Conservation (phyloP, 2,329 filamentous ascomycete genomes). For the Sclerotinia glacialis region DNA sequence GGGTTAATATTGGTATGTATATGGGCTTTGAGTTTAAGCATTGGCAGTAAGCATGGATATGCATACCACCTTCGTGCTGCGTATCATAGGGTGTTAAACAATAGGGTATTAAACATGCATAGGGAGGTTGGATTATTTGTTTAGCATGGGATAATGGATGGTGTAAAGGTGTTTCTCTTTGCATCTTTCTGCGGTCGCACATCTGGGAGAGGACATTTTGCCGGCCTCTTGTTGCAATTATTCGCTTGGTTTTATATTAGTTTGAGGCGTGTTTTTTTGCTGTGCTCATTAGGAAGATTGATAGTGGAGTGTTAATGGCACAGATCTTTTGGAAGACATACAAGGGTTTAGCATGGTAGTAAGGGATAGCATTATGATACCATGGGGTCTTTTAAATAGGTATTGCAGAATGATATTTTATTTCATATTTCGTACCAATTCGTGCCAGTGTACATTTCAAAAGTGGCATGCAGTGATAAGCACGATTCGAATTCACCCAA, state of each 20-base stretch:
- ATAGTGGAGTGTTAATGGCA: neutral
- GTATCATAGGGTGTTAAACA: neutral
- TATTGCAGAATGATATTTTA: neutral
- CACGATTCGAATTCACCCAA: neutral
- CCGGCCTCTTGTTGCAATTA: neutral
- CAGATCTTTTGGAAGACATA: neutral
- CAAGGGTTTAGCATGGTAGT: neutral
- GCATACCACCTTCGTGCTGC: neutral
- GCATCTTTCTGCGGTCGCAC: neutral
- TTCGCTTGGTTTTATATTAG: neutral
- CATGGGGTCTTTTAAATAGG: neutral
- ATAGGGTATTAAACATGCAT: neutral
- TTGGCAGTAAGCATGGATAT: neutral
- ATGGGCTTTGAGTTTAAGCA: neutral
- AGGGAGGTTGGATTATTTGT: neutral
- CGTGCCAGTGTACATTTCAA: neutral
- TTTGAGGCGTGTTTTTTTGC: neutral
- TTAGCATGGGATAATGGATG: neutral
- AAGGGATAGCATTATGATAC: neutral
- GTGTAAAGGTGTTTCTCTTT: too few species aligned
- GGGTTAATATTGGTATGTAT: neutral
- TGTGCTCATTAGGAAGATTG: neutral
- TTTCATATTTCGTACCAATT: neutral
- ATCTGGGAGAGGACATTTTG: neutral
- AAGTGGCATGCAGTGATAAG: neutral